Conservation (phyloP, 2,329 filamentous ascomycete genomes). For the Arachnopeziza araneosa region DNA sequence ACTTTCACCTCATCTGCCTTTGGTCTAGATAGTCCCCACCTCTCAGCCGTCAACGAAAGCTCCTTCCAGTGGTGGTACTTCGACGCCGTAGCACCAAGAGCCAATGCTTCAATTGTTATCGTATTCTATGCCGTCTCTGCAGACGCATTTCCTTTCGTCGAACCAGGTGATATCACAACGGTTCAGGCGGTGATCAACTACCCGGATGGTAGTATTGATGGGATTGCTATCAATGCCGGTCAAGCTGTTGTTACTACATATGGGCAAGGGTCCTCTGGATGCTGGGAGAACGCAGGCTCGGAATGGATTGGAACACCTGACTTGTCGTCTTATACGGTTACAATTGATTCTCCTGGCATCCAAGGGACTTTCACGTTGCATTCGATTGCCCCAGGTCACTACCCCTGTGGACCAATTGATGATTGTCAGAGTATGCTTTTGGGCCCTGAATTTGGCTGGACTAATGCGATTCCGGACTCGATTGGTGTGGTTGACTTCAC, state of each 20-base stretch:
- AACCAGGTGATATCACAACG: background rate
- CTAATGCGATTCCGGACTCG: slow-evolving; percentile 33
- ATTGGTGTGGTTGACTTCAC: slow-evolving; percentile 25
- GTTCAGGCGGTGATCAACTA: slow-evolving; percentile 11
- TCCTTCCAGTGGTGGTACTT: slow-evolving; percentile 36
- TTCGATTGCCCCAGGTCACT: slow-evolving; percentile 15
- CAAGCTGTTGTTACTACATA: slow-evolving; percentile 11
- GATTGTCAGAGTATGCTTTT: slow-evolving; percentile 21
- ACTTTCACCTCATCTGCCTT: background rate
- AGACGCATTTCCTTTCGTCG: slow-evolving; percentile 33
- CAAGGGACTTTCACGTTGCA: too few species aligned
- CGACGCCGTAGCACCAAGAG: slow-evolving; percentile 30
- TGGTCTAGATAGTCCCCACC: slow-evolving; percentile 17
- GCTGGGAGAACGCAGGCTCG: too few species aligned
- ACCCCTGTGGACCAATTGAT: slow-evolving; percentile 21
- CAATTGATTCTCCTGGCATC: too few species aligned
- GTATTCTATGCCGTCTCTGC: slow-evolving; percentile 30
- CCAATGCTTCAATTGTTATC: slow-evolving; percentile 27
- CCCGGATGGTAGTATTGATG: slow-evolving; percentile 10
- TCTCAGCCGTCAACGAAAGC: slow-evolving; percentile 16
- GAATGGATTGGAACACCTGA: too few species aligned
- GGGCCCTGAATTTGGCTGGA: slow-evolving; percentile 35
- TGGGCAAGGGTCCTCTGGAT: slow-evolving; percentile 12
- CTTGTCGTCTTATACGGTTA: too few species aligned
- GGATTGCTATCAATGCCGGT: slow-evolving; percentile 3